These are phyloP conservation scores for Delonix regia DNA, from an alignment of 306 rosid species.

Conservation along the genomic window DNA sequence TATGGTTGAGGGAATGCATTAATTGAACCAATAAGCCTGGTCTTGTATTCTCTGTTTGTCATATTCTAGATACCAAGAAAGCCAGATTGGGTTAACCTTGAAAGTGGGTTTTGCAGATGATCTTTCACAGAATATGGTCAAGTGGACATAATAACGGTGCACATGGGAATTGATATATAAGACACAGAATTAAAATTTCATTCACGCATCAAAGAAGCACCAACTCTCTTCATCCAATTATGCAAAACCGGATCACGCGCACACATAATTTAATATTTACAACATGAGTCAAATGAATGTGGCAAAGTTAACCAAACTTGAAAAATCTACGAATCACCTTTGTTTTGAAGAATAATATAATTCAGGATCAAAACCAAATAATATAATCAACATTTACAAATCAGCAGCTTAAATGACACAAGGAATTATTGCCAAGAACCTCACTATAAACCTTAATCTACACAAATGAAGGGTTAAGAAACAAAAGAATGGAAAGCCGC, in stretches of 20 bases:
- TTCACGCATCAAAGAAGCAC: no score
- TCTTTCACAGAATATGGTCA: no score
- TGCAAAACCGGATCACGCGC: neutral
- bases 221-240: no score
- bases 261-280: neutral
- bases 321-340: neutral
- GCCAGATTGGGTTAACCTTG: no score
- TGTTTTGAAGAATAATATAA: conserved; percentile 44
- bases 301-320: neutral
- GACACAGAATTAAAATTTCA: no score
- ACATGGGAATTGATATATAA: no score
- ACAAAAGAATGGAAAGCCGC: neutral
- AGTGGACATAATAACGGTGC: no score
- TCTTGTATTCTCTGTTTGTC: neutral
- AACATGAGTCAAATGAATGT: neutral
- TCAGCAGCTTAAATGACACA: conserved; percentile 13
- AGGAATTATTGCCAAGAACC: conserved; percentile 35
- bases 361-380: conserved; percentile 41
- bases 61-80: neutral
- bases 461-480: conserved; percentile 36
- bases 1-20: neutral
- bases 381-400: conserved; percentile 61
- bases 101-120: no score
- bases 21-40: neutral
- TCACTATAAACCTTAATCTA: conserved; percentile 38